Evolutionary conservation across 2,329 filamentous ascomycete genomes (phyloP).

Genomic region (Coleophoma eucalyptorum): DNA sequence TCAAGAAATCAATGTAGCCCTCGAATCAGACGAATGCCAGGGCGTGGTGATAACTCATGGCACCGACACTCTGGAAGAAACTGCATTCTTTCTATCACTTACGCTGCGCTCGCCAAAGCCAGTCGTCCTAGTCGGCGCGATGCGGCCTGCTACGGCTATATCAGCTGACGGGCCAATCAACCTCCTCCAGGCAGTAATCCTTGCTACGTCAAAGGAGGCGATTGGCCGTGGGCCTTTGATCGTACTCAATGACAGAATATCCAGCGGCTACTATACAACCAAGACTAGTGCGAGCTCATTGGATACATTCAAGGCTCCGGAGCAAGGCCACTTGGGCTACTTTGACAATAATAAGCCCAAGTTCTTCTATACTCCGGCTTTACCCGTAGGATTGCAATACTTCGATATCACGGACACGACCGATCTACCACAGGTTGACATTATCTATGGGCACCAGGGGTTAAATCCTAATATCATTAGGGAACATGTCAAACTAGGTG

Average conservation of each 20-base stretch:
- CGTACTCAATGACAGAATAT: conserved; percentile 57
- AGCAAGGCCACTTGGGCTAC: conserved; percentile 51
- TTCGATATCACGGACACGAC: conserved; percentile 1
- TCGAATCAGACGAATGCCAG: conserved; percentile 35
- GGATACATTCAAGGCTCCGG: conserved; percentile 56
- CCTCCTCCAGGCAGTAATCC: conserved; percentile 52
- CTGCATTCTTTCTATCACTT: conserved; percentile 56
- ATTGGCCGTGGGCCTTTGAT: conserved; percentile 52
- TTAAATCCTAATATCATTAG: not conserved
- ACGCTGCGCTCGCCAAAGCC: conserved; percentile 53
- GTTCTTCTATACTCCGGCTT: conserved; percentile 49
- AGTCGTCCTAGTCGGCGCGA: conserved; percentile 54
- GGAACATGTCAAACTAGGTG: not conserved
- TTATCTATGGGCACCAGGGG: conserved; percentile 4
- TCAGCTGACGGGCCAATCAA: conserved; percentile 59
- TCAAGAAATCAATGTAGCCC: conserved; percentile 40
- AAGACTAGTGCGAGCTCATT: conserved; percentile 59
- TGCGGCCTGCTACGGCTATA: conserved; percentile 57
- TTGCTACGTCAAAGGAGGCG: conserved; percentile 43
- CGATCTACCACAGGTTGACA: conserved; percentile 4
- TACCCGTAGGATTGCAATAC: conserved; percentile 2
- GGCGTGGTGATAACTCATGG: conserved; percentile 44
- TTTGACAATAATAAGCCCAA: conserved; percentile 54
- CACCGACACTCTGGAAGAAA: conserved; percentile 60
- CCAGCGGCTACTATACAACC: conserved; percentile 49